Evolutionary conservation across 116 monocot species (phyloP), one percentile per base, ranked within the genome.

Genomic region (Dioscorea cayenensis): DNA sequence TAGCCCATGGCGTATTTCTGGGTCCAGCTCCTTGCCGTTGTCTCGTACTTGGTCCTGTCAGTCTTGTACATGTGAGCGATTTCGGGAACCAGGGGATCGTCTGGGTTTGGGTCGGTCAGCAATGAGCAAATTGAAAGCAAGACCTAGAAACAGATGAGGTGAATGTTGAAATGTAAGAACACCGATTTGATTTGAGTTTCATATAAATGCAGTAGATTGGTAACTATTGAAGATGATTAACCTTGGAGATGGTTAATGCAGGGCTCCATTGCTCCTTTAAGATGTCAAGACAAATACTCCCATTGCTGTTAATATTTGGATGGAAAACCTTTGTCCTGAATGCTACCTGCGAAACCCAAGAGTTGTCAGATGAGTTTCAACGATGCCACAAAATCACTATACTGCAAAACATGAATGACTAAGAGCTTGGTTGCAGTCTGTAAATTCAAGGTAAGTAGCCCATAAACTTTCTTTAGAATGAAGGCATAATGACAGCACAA

Each of bases 1-100:
- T 74, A 80, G 29, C 80, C 80, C 80, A 80, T 80, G 18, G 80
- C 80, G 60, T 80, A 80, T 69, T 80, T 80, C 80, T 80, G 80
- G 55, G 75, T 80, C 80, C 80, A 80, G 64, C 73, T 73, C 73
- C 80, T 67, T 1, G 80, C 80, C 60, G 80, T 75, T 10, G 70
- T 61, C 70, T 80, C 80, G 9, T 80, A 80, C 66, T 80, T 80
- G 65, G 28, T 65, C 32, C 71, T 63, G 49, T 80, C 80, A 0
- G 64, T 75, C 74, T 80, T 80, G 80, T 80, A 80, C 80, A 80
- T 75, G 70, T 80, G 74, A 4, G 80, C 80, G 63, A 80, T 80
- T 66, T 80, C 80, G 28, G 80, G 80, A 23, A 80, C 80, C 49
- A 80, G 52, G 2, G 80, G 80, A 70, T 80, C 80, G 60, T 80